Conservation (phyloP, 495 filamentous ascomycete genomes). For the Staphylotrichum longicolle region DNA sequence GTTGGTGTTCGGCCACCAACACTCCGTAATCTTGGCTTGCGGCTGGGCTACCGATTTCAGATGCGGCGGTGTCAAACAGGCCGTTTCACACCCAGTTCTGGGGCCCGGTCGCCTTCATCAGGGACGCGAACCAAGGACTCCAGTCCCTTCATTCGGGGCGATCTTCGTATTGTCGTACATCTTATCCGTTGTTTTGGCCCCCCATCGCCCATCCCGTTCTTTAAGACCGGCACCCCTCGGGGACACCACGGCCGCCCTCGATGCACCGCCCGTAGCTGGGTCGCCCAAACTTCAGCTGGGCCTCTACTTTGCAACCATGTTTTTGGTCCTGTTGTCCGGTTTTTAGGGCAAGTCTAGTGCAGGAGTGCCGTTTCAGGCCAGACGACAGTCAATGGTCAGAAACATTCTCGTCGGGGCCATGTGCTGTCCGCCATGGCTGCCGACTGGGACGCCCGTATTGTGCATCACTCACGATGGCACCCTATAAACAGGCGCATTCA, state of each 20-base stretch:
- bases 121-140: no score
- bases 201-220: no score
- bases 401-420: slow-evolving; percentile 8
- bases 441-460: not conserved
- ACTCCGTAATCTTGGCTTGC: no score
- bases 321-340: not conserved
- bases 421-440: slow-evolving; percentile 15
- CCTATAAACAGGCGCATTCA: slow-evolving; percentile 18
- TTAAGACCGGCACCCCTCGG: no score
- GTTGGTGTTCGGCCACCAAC: no score
- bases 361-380: slow-evolving; percentile 9
- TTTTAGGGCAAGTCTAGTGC: not conserved
- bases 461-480: not conserved
- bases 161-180: no score
- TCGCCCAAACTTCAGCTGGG: no score
- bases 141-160: no score
- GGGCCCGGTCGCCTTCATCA: not conserved
- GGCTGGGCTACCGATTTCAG: not conserved
- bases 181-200: no score
- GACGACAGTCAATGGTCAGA: not conserved
- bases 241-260: no score
- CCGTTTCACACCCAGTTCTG: slow-evolving; percentile 11
- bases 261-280: no score
- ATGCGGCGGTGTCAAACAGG: slow-evolving; percentile 20
- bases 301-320: no score